These are phyloP conservation scores for Clavariopsis aquatica DNA, from an alignment of 495 filamentous ascomycete species.

Conservation along the genomic window DNA sequence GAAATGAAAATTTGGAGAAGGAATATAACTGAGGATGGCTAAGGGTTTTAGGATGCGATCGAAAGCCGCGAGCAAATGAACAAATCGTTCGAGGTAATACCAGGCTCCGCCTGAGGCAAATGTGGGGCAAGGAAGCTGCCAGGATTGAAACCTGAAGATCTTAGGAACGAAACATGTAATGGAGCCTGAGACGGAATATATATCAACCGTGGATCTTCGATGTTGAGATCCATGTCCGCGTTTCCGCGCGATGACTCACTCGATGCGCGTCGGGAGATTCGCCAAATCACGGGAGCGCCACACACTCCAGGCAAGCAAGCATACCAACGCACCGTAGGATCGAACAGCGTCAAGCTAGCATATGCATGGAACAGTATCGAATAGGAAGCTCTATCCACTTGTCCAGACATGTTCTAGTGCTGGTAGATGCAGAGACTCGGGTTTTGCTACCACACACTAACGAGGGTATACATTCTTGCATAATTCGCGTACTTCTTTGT, in stretches of 20 bases:
- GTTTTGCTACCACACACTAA: neutral
- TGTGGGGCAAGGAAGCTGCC: neutral
- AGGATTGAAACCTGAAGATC: constrained; percentile 8
- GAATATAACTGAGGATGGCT: too few relatives aligned
- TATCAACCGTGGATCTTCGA: constrained; percentile 8
- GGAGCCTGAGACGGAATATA: constrained; percentile 27
- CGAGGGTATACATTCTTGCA: too few relatives aligned
- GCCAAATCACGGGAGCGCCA: neutral
- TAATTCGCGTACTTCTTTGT: too few relatives aligned
- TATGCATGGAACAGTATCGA: neutral
- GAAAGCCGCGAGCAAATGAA: too few relatives aligned
- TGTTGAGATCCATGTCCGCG: constrained; percentile 17
- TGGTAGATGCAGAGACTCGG: neutral
- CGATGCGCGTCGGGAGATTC: neutral
- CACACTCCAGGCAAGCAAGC: neutral
- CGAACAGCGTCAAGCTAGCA: neutral
- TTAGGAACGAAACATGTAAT: neutral
- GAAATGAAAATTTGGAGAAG: too few relatives aligned
- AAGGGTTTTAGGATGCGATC: too few relatives aligned
- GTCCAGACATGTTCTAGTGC: neutral
- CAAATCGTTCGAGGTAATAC: too few relatives aligned
- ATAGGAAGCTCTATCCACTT: neutral
- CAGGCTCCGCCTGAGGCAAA: constrained; percentile 12
- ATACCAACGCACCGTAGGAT: constrained; percentile 3
- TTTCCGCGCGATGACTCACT: constrained; percentile 24